Conservation (phyloP, 2,329 filamentous ascomycete species). For the Apiospora koreana region DNA sequence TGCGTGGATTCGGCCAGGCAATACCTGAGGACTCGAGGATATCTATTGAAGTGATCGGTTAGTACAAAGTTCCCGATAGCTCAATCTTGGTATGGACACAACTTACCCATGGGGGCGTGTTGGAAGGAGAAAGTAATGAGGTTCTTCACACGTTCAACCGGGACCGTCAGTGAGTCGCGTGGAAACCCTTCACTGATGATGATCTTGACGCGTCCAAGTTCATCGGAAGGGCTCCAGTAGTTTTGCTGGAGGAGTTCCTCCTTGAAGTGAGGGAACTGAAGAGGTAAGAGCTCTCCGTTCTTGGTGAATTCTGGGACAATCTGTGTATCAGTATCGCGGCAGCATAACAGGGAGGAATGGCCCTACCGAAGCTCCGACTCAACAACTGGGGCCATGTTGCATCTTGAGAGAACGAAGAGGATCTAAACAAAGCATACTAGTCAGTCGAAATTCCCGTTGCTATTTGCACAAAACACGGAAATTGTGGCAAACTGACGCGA, state of each 20-base stretch:
- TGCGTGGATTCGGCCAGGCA: slow-evolving; percentile 75
- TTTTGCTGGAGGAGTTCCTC: slow-evolving; percentile 67
- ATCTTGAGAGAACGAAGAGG: slow-evolving; percentile 53
- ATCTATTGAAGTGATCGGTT: slow-evolving; percentile 46
- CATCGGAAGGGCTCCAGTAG: slow-evolving; percentile 72
- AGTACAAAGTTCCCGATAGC: slow-evolving; percentile 1
- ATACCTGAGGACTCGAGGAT: slow-evolving; percentile 73
- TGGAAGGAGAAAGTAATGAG: slow-evolving; percentile 81
- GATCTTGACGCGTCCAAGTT: slow-evolving; percentile 74
- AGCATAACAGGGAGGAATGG: neutral
- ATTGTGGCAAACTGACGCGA: slow-evolving; percentile 51
- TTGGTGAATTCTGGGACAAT: slow-evolving; percentile 48
- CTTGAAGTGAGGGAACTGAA: slow-evolving; percentile 74
- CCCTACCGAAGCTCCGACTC: slow-evolving; percentile 44
- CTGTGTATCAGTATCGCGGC: neutral
- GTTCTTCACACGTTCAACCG: slow-evolving; percentile 70
- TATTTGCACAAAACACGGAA: neutral
- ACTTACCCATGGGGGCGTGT: slow-evolving; percentile 74
- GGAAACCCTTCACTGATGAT: slow-evolving; percentile 74
- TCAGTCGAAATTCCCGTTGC: neutral
- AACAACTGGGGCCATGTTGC: slow-evolving; percentile 53
- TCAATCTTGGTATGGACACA: neutral
- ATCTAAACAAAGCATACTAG: slow-evolving; percentile 38
- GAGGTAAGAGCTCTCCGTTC: slow-evolving; percentile 58
- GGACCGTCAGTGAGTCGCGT: slow-evolving; percentile 49